These are phyloP conservation scores for Thelephora ganbajun DNA, from an alignment of 768 basidiomycete species.

Conservation along the genomic window DNA sequence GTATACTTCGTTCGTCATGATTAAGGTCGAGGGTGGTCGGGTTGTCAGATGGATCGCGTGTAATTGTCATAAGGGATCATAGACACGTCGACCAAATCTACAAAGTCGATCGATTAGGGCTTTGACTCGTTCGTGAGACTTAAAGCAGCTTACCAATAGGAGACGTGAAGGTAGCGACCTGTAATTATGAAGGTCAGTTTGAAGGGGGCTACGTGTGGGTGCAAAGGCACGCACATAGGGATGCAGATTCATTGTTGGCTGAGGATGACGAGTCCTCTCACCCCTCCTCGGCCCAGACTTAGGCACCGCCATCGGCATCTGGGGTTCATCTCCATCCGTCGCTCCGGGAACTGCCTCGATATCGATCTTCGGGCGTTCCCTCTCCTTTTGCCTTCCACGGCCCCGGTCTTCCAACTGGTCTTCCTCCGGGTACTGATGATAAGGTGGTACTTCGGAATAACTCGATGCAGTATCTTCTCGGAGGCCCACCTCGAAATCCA, in stretches of 20 bases:
- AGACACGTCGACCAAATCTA: not conserved
- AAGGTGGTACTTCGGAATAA: too few species aligned
- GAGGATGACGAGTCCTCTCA: not conserved
- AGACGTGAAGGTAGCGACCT: slow-evolving; percentile 25
- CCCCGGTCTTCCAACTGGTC: not conserved
- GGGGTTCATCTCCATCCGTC: slow-evolving; percentile 4
- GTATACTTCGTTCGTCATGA: too few species aligned
- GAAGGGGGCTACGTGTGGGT: not conserved
- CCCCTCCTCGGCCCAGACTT: not conserved
- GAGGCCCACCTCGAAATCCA: too few species aligned
- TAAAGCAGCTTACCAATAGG: slow-evolving; percentile 20
- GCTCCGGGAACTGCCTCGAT: not conserved
- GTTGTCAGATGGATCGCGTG: too few species aligned
- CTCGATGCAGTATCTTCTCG: too few species aligned
- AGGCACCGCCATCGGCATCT: not conserved
- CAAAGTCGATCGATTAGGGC: not conserved
- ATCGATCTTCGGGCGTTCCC: not conserved
- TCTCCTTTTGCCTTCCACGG: slow-evolving; percentile 3
- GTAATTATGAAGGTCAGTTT: not conserved
- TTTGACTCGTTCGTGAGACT: not conserved
- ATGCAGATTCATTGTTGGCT: slow-evolving; percentile 12
- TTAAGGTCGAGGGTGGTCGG: too few species aligned
- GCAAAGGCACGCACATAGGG: slow-evolving; percentile 16
- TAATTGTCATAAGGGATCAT: not conserved
- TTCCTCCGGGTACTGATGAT: too few species aligned